Percentiles rank a stretch among this genome's conserved stretches.
phyloP scores from a whole-genome alignment of 2,329 filamentous ascomycete species.

The Colletotrichum phormii region DNA sequence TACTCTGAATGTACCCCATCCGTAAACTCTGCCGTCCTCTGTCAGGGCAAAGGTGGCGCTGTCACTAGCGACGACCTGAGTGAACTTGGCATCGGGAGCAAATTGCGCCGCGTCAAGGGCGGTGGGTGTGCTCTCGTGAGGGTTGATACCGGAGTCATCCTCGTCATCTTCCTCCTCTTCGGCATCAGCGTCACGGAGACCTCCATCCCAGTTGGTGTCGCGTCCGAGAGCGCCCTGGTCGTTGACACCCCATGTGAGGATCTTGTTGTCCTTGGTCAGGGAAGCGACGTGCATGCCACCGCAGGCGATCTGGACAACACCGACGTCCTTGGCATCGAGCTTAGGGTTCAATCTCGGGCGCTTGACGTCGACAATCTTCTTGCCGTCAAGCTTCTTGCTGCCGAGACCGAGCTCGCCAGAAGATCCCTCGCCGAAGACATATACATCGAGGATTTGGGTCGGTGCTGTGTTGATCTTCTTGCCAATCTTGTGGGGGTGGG shows the following conservation, averaged over 20 bases:
- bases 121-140: conserved; percentile 76
- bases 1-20: conserved; percentile 83
- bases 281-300: conserved; percentile 87
- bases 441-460: conserved; percentile 75
- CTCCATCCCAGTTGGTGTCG: conserved; percentile 76
- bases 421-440: conserved; percentile 83
- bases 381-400: conserved; percentile 68
- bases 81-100: conserved; percentile 69
- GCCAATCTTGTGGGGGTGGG: conserved; percentile 36
- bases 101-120: conserved; percentile 70
- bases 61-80: conserved; percentile 78
- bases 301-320: conserved; percentile 80
- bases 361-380: conserved; percentile 77
- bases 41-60: conserved; percentile 83
- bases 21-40: conserved; percentile 79
- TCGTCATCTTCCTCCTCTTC: conserved; percentile 54
- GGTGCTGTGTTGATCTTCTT: conserved; percentile 68
- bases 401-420: conserved; percentile 88
- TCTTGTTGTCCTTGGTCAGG: conserved; percentile 82
- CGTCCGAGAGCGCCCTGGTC: conserved; percentile 85
- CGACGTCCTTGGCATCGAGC: conserved; percentile 66
- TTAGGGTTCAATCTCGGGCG: conserved; percentile 77
- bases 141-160: conserved; percentile 76
- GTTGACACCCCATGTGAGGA: conserved; percentile 89
- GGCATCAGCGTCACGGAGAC: conserved; percentile 66